Conservation (phyloP, 768 basidiomycete species). For the Boletus sp. region DNA sequence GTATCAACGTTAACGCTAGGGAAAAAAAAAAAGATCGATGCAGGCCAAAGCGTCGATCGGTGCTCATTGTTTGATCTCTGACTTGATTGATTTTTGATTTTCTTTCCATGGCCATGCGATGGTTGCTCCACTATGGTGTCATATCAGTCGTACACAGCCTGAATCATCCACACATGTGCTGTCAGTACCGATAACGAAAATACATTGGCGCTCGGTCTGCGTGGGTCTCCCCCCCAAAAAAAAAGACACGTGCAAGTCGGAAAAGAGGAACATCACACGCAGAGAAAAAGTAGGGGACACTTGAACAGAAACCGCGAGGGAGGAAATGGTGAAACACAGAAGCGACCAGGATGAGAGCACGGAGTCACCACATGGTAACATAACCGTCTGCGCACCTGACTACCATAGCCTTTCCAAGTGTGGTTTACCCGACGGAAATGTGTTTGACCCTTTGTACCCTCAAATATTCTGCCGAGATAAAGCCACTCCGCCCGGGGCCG, state of each 20-base stretch:
- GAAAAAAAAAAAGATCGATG: not conserved
- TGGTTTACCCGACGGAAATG: too few species aligned
- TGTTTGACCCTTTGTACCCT: not conserved
- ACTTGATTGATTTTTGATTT: not conserved
- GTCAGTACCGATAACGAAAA: not conserved
- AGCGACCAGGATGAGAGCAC: not conserved
- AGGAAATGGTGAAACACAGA: not conserved
- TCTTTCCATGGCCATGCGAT: not conserved
- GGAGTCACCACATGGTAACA: not conserved
- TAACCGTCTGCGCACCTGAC: not conserved
- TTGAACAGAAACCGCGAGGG: not conserved
- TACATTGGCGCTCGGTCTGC: not conserved
- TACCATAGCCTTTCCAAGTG: not conserved
- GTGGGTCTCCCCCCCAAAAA: not conserved
- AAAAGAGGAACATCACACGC: not conserved
- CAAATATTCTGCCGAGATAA: not conserved
- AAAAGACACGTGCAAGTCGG: not conserved
- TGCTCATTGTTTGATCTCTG: not conserved
- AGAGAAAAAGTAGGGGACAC: not conserved
- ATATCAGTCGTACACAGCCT: not conserved
- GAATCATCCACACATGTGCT: not conserved
- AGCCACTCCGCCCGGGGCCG: not conserved
- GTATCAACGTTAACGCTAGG: too few species aligned
- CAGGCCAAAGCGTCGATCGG: not conserved
- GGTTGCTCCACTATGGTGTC: not conserved